These are phyloP conservation scores for Mycena albidolilacea DNA, from an alignment of 768 basidiomycete species.

Conservation along the genomic window DNA sequence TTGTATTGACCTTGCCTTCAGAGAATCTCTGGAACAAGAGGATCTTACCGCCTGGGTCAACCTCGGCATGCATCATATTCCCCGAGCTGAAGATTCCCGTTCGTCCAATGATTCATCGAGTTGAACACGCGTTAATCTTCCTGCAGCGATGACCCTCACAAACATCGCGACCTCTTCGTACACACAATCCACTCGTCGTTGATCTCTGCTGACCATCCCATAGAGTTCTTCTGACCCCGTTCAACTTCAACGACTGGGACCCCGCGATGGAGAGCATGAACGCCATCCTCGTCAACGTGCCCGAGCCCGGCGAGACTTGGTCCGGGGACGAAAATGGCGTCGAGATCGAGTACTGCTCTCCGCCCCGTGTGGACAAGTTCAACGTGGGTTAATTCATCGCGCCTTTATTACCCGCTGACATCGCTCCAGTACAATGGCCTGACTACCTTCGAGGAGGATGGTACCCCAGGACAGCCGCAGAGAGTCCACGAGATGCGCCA, in stretches of 20 bases:
- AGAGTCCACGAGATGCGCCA: conserved; percentile 35
- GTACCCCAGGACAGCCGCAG: conserved; percentile 20
- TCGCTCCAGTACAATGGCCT: conserved; percentile 20
- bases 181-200: conserved; percentile 26
- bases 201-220: neutral
- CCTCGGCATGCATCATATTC: conserved; percentile 77
- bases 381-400: conserved; percentile 32
- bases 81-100: conserved; percentile 74
- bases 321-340: conserved; percentile 69
- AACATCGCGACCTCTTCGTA: conserved; percentile 70
- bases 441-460: conserved; percentile 37
- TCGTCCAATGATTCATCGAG: neutral
- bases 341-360: conserved; percentile 43
- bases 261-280: conserved; percentile 71
- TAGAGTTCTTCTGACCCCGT: conserved; percentile 71
- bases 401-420: neutral
- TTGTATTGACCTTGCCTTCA: conserved; percentile 2
- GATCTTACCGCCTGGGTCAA: conserved; percentile 80
- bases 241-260: conserved; percentile 78
- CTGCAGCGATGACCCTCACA: conserved; percentile 65
- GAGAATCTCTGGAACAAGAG: conserved; percentile 72
- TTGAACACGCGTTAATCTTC: neutral
- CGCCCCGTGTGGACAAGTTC: conserved; percentile 48
- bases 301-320: conserved; percentile 57
- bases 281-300: conserved; percentile 63